Base-by-base conservation (phyloP, 371 early-diverging fungal species). In the Circinella minor region DNA sequence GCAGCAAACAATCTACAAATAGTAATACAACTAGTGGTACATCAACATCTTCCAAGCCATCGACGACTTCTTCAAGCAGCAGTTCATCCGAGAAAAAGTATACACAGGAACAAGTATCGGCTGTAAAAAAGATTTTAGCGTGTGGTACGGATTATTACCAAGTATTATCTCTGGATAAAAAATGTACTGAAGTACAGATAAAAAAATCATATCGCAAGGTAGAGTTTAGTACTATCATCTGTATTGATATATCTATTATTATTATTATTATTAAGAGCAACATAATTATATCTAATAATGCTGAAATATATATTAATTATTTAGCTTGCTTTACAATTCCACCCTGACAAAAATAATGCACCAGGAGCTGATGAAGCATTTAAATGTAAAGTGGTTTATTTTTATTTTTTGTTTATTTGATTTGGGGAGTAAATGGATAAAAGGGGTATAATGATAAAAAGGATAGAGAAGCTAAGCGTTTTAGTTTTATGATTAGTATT, bases 311-410 rank as follows among this genome's bases (percentile, higher is more conserved):
- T 18, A 18, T 36, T 38, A n/a, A 34, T 27, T 34, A 17, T 65
- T 15, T 82, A 94, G 93, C 81, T 97, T 61, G 99, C 99, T n/a
- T 83, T 96, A 65, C 92, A 92, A 77, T 98, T 95, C 78, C 99
- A 99, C 79, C 99, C 99, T 0, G 99, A 99, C 78, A 99, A 97
- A 79, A 98, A 99, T 74, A 89, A 85, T 15, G 96, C 98, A 4
- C 96, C 98, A 10, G 98, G 98, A 27, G 96, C 99, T 4, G 97
- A 96, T 67, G 98, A 97, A 76, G 99, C 98, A 13, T 98, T 98
- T 80, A 97, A 98, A 81, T 81, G 91, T 93, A 86, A 79, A 74
- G 8, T 66, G 27, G 65, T 13, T 14, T 36, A 43, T 43, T 11
- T 43, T 43, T 43, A 43, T 43, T 43, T 11, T 43, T 9, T 43